Percentiles rank a stretch among this genome's conserved stretches.
phyloP scores from a whole-genome alignment of 805 yeast genomes.

The Ogataea trehalophila region DNA sequence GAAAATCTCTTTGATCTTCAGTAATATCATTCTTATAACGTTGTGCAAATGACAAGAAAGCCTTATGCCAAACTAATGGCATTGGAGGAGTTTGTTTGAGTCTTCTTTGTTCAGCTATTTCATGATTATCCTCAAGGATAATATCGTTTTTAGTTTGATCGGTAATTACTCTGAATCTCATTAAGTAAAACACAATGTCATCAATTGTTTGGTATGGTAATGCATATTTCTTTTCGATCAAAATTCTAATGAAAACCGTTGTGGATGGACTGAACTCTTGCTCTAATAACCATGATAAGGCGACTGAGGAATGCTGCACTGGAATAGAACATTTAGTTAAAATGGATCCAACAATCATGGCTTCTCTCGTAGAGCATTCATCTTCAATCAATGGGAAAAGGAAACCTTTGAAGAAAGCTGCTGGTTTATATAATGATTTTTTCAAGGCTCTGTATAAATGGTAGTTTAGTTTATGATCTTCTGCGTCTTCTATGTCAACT shows the following conservation, averaged over 20 bases:
- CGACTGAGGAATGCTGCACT: constrained; percentile 93
- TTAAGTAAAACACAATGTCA: constrained; percentile 88
- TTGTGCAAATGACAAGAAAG: constrained; percentile 90
- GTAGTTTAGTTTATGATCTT: constrained; percentile 77
- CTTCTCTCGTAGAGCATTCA: constrained; percentile 90
- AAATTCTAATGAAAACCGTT: constrained; percentile 82
- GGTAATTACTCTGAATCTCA: constrained; percentile 73
- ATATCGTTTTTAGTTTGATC: constrained; percentile 26
- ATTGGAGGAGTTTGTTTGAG: constrained; percentile 46
- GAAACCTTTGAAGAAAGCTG: constrained; percentile 96
- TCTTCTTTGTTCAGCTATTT: constrained; percentile 29
- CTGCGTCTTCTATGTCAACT: constrained; percentile 63
- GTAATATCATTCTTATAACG: constrained; percentile 96
- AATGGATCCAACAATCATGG: constrained; percentile 91
- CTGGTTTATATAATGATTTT: constrained; percentile 92
- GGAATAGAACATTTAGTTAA: constrained; percentile 88
- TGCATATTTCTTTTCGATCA: constrained; percentile 93
- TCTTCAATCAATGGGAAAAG: constrained; percentile 84
- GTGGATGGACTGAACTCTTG: constrained; percentile 84
- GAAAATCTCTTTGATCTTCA: constrained; percentile 95
- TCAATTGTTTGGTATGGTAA: constrained; percentile 95
- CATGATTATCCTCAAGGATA: constrained; percentile 19
- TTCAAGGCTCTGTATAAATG: constrained; percentile 90
- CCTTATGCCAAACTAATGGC: constrained; percentile 98
- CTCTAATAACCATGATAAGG: constrained; percentile 77